These are phyloP conservation scores for Colletotrichum eremochloae DNA, from an alignment of 2,329 filamentous ascomycete species.

Conservation along the genomic window DNA sequence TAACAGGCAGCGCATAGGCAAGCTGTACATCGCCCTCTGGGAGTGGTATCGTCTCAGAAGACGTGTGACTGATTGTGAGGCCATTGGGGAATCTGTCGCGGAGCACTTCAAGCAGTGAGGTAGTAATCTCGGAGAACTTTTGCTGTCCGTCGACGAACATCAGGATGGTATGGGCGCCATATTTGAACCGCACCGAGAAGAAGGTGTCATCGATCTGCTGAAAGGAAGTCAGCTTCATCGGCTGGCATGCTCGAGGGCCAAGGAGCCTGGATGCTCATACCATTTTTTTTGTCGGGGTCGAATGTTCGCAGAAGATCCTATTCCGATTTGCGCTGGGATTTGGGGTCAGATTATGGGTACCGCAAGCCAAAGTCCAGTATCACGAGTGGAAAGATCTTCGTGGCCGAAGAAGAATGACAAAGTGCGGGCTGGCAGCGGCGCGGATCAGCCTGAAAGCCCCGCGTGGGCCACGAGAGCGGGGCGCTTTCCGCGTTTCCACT, in stretches of 20 bases:
- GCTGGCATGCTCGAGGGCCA: neutral
- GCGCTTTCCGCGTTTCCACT: neutral
- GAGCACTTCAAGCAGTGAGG: constrained; percentile 70
- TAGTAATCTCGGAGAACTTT: constrained; percentile 68
- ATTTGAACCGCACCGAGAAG: constrained; percentile 79
- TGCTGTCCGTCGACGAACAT: constrained; percentile 73
- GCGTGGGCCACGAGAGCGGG: constrained; percentile 14
- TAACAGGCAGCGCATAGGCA: constrained; percentile 61
- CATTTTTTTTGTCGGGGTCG: neutral
- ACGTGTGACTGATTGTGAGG: constrained; percentile 55
- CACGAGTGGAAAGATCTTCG: neutral
- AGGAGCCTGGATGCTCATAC: neutral
- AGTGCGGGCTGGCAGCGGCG: neutral
- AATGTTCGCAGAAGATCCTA: neutral
- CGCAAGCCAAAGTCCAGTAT: neutral
- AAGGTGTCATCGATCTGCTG: constrained; percentile 60
- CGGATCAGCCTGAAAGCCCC: constrained; percentile 4
- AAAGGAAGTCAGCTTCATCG: constrained; percentile 5
- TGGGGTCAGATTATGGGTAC: neutral
- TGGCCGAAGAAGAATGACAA: neutral
- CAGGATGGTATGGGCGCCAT: constrained; percentile 78
- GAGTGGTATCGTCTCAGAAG: constrained; percentile 54
- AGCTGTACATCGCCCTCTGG: constrained; percentile 58
- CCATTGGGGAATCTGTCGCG: constrained; percentile 69
- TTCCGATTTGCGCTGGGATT: neutral